Evolutionary conservation across 768 basidiomycete species (phyloP).

Genomic region (Ramaria rubella): DNA sequence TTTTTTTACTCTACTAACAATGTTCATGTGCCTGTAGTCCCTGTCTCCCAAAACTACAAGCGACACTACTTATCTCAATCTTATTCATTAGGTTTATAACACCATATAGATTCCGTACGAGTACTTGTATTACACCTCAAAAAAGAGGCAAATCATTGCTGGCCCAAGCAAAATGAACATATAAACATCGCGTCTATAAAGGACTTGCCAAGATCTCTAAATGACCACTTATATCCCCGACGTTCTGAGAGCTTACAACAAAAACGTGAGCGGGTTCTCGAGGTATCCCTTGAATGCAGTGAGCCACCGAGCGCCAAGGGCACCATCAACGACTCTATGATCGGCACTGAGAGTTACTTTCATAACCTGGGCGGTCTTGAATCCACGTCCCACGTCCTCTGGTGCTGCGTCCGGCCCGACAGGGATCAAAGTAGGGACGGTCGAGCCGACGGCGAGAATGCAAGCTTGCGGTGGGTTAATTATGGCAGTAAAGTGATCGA

Average conservation of each 20-base stretch:
- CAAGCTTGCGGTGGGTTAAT: constrained; percentile 98
- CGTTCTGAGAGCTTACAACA: constrained; percentile 75
- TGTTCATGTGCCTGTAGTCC: too few relatives aligned
- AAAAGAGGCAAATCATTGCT: too few relatives aligned
- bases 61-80: too few relatives aligned
- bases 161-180: too few relatives aligned
- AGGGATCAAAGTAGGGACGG: constrained; percentile 77
- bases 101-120: too few relatives aligned
- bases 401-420: constrained; percentile 39
- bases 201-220: too few relatives aligned
- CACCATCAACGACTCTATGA: constrained; percentile 95
- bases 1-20: too few relatives aligned
- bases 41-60: too few relatives aligned
- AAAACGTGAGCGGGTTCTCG: constrained; percentile 95
- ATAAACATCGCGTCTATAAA: too few relatives aligned
- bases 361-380: constrained; percentile 88
- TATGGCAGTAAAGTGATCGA: constrained; percentile 95
- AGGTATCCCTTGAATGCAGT: constrained; percentile 91
- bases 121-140: too few relatives aligned
- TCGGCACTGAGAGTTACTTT: constrained; percentile 94
- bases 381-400: constrained; percentile 80
- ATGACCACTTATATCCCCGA: too few relatives aligned
- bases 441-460: constrained; percentile 91
- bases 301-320: constrained; percentile 90
- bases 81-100: too few relatives aligned